Percentiles rank a stretch among this genome's conserved stretches.
phyloP scores from a whole-genome alignment of 768 basidiomycete species.

The Amanita jacksonii region DNA sequence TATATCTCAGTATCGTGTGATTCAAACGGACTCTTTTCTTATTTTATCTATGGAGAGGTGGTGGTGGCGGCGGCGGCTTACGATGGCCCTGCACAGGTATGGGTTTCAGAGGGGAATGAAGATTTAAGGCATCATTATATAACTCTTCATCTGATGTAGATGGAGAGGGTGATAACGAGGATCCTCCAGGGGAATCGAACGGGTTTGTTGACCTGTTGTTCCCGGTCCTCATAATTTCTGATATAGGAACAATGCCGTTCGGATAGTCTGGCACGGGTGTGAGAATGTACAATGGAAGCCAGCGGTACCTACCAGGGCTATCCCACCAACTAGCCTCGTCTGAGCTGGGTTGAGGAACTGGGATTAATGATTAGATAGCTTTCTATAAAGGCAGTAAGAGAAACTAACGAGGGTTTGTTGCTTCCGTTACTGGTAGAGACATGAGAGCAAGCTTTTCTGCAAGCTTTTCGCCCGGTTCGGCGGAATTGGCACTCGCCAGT shows the following conservation, averaged over 20 bases:
- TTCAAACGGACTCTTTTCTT: not conserved
- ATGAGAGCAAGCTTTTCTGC: conserved; percentile 63
- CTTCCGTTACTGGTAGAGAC: conserved; percentile 31
- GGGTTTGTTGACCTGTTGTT: conserved; percentile 40
- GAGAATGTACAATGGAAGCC: conserved; percentile 1
- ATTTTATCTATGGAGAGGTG: conserved; percentile 22
- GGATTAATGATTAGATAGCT: conserved; percentile 3
- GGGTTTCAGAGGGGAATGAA: conserved; percentile 64
- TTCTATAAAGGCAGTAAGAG: not conserved
- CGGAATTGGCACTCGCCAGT: conserved; percentile 52
- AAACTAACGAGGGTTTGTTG: conserved; percentile 33
- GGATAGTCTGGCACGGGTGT: conserved; percentile 38
- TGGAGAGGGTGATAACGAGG: conserved; percentile 62
- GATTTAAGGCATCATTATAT: conserved; percentile 61
- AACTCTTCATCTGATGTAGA: conserved; percentile 83
- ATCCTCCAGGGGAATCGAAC: conserved; percentile 60
- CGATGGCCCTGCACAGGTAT: conserved; percentile 30
- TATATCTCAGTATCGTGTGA: conserved; percentile 9
- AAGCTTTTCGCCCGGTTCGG: conserved; percentile 55
- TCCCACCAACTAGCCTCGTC: conserved; percentile 79
- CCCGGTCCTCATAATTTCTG: conserved; percentile 25
- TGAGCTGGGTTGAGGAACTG: conserved; percentile 82
- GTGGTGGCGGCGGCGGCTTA: conserved; percentile 37
- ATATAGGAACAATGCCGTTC: conserved; percentile 40
- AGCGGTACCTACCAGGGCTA: conserved; percentile 38